Base-by-base conservation (phyloP, 2,329 filamentous ascomycete genomes). In the Talaromyces sp. region DNA sequence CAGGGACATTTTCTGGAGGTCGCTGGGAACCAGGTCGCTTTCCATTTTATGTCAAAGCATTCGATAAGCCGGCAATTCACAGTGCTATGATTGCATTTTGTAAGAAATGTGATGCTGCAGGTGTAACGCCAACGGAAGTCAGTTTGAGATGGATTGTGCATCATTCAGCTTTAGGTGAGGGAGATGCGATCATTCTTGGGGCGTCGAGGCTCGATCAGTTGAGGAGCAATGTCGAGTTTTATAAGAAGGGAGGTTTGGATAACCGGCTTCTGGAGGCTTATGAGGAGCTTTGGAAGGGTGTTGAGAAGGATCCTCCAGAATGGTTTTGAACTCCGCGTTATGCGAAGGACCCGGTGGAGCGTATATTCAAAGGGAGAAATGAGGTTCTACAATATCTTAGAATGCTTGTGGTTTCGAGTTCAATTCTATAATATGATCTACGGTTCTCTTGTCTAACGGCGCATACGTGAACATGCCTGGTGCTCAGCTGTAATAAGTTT, bases 101-200 rank as follows among this genome's bases (percentile, higher is more conserved):
- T 50, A 50, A 50, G 45, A 50, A 50, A 50, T 50, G 45, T 50
- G 45, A 50, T 50, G 45, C 45, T 50, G 45, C 45, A 50, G 45
- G 45, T 50, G 45, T 50, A 50, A 50, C 45, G 45, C 45, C 45
- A 15, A 50, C 45, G 45, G 45, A 50, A 50, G 45, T 50, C 4
- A 50, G 45, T 50, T 50, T 50, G 45, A 50, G 45, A 50, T 50
- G 45, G 45, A 50, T 50, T 50, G 11, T 50, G 45, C 45, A 50
- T 50, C 45, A 50, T 50, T 50, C 45, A 50, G 45, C 45, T 50
- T 50, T 50, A 50, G 45, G 45, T 10, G 45, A 50, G 45, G 45
- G 45, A 50, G 45, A 50, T 50, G 45, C 45, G 45, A 50, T 50
- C 11, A 50, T 50, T 50, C 45, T 50, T 50, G 45, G 45, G 45